These are phyloP conservation scores for Auricularia auricula-judae DNA, from an alignment of 768 basidiomycete genomes.

Conservation along the genomic window DNA sequence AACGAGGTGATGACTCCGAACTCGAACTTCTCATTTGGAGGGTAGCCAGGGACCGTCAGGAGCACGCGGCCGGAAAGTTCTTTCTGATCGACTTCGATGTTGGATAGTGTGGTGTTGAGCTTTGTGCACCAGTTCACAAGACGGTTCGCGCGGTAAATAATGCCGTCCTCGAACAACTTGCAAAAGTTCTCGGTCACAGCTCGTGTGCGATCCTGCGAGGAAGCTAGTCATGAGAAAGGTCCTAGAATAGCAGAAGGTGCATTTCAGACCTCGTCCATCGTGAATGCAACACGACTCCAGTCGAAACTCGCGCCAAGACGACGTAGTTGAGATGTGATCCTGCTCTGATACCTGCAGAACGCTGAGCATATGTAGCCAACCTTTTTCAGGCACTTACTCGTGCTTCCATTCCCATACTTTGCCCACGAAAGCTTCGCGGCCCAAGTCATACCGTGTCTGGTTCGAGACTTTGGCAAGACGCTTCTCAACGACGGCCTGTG, in stretches of 20 bases:
- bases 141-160: constrained; percentile 90
- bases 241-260: background rate
- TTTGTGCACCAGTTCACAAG: constrained; percentile 97
- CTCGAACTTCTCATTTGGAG: constrained; percentile 89
- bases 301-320: constrained; percentile 90
- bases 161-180: constrained; percentile 79
- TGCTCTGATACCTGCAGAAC: constrained; percentile 66
- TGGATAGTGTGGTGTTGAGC: constrained; percentile 95
- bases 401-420: constrained; percentile 96
- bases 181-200: constrained; percentile 92
- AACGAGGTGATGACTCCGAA: constrained; percentile 97
- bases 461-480: constrained; percentile 75
- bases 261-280: constrained; percentile 71
- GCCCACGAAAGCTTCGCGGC: constrained; percentile 81
- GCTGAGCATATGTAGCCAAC: background rate
- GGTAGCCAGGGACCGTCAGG: constrained; percentile 88
- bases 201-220: constrained; percentile 52
- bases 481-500: constrained; percentile 95
- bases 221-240: constrained; percentile 1
- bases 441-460: constrained; percentile 85
- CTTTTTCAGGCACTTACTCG: constrained; percentile 45
- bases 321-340: constrained; percentile 81
- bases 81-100: constrained; percentile 95
- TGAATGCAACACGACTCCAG: constrained; percentile 91
- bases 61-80: constrained; percentile 75